Evolutionary conservation across 345 rosid genomes (phyloP).

Genomic region (Chamaenerion angustifolium): DNA sequence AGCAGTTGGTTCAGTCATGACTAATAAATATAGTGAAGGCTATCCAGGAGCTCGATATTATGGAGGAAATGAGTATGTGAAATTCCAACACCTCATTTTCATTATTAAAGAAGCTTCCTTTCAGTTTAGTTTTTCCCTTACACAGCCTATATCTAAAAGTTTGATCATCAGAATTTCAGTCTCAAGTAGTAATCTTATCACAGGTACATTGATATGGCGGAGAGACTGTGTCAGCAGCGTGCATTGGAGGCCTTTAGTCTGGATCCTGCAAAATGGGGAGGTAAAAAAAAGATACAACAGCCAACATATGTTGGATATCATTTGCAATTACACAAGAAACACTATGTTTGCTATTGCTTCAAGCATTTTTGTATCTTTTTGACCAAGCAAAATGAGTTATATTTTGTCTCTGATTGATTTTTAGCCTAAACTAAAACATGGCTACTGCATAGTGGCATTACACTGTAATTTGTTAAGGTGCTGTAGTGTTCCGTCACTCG

Average conservation of each 20-base stretch:
- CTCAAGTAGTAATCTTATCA: not conserved
- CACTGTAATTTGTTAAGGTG: no score
- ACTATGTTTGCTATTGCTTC: no score
- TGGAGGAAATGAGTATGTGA: conserved; percentile 83
- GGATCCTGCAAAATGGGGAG: conserved; percentile 96
- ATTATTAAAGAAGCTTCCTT: not conserved
- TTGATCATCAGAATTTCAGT: not conserved
- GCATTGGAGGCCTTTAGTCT: conserved; percentile 73
- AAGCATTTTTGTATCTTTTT: no score
- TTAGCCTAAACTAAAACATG: no score
- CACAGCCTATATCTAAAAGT: no score
- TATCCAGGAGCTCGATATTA: conserved; percentile 95
- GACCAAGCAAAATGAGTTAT: no score
- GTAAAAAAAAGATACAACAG: conserved; percentile 17
- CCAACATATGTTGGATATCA: no score
- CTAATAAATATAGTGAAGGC: conserved; percentile 94
- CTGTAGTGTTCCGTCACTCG: no score
- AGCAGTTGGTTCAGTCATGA: conserved; percentile 97
- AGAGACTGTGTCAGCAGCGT: conserved; percentile 77
- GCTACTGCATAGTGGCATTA: no score
- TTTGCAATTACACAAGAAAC: not conserved
- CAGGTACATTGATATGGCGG: conserved; percentile 97
- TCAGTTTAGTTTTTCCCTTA: not conserved
- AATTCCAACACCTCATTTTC: not conserved
- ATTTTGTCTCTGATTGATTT: no score